Conservation (phyloP, 1,139 yeast species). For the Sugiyamaella japonica region DNA sequence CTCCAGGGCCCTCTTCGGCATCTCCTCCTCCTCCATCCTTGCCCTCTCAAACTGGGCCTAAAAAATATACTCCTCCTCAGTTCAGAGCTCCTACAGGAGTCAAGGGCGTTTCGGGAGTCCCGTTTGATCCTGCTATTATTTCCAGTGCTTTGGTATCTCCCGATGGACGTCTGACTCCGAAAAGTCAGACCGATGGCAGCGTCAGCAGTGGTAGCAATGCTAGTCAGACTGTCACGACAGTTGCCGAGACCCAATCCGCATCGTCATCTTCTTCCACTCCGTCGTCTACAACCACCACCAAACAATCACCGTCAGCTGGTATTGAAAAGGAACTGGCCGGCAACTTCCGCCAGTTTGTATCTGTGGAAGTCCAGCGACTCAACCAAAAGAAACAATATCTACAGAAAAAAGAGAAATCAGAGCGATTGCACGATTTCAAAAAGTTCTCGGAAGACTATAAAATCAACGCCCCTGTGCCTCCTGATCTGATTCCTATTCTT, state of each 20-base stretch:
- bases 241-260: background rate
- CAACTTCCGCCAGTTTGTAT: constrained; percentile 41
- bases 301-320: constrained; percentile 19
- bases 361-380: constrained; percentile 37
- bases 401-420: constrained; percentile 48
- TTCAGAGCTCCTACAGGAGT: constrained; percentile 51
- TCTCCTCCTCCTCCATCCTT: background rate
- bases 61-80: constrained; percentile 62
- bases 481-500: constrained; percentile 72
- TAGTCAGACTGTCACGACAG: background rate
- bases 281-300: constrained; percentile 2
- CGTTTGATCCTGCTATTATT: constrained; percentile 71
- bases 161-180: constrained; percentile 18
- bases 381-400: constrained; percentile 36
- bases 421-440: constrained; percentile 63
- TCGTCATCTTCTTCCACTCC: background rate
- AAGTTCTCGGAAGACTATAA: constrained; percentile 84
- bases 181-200: background rate
- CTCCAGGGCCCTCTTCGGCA: background rate
- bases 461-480: constrained; percentile 56
- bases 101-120: constrained; percentile 27
- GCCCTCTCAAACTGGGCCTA: constrained; percentile 24
- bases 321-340: constrained; percentile 40
- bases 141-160: constrained; percentile 41
- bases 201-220: background rate